Evolutionary conservation across 306 rosid species (phyloP).

Genomic region (Pterocarpus santalinus): DNA sequence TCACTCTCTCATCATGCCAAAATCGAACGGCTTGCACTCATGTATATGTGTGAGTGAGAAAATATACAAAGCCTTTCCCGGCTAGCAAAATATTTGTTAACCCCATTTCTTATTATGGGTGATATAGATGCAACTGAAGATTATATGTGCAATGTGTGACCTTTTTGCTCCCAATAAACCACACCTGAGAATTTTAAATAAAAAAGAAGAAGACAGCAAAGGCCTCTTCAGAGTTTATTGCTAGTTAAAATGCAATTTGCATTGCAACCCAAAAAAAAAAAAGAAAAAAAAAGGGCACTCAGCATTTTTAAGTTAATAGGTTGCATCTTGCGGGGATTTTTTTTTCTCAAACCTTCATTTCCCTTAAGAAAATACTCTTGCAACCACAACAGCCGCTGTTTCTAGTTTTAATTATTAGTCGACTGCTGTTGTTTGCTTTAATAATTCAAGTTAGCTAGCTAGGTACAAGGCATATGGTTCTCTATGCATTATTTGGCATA

Average conservation of each 20-base stretch:
- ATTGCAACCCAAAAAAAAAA: no score
- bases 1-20: conserved; percentile 44
- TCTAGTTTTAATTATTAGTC: conserved; percentile 34
- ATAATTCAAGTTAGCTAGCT: conserved; percentile 44
- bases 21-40: conserved; percentile 43
- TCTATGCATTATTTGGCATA: conserved; percentile 49
- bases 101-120: not conserved
- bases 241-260: conserved; percentile 5
- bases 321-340: conserved; percentile 24
- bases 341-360: not conserved
- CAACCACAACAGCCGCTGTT: conserved; percentile 5
- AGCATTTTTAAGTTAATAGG: no score
- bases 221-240: conserved; percentile 13
- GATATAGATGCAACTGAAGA: conserved; percentile 16
- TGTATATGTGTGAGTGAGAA: not conserved
- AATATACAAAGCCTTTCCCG: not conserved
- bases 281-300: no score
- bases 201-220: not conserved
- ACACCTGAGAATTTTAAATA: conserved; percentile 37
- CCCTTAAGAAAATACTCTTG: conserved; percentile 25
- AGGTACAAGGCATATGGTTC: conserved; percentile 48
- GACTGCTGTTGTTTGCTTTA: conserved; percentile 29
- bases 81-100: not conserved
- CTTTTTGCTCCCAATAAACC: conserved; percentile 51
- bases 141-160: conserved; percentile 10